Evolutionary conservation across 2,329 filamentous ascomycete genomes (phyloP).

Genomic region (Aquanectria penicillioides): DNA sequence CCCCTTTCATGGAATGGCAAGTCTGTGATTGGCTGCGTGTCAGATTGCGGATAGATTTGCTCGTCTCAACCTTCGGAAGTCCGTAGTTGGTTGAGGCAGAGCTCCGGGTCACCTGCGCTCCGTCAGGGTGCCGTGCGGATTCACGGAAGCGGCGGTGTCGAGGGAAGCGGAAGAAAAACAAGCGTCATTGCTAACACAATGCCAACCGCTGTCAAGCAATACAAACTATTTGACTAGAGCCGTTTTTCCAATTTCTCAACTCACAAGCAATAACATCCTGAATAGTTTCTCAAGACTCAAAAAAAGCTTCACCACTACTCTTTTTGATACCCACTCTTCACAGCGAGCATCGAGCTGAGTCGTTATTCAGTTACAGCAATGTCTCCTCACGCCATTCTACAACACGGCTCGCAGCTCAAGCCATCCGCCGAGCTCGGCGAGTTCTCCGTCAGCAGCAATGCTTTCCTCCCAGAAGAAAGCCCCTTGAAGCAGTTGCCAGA

Average conservation of each 20-base stretch:
- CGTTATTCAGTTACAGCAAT: constrained; percentile 41
- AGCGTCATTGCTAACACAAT: background rate
- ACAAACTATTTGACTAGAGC: constrained; percentile 11
- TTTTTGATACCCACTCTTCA: no score
- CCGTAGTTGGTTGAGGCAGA: no score
- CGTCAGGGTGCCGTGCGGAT: constrained; percentile 6
- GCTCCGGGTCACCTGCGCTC: no score
- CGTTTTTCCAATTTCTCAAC: background rate
- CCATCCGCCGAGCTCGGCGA: constrained; percentile 43
- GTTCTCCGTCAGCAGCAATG: constrained; percentile 63
- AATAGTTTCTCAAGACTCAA: no score
- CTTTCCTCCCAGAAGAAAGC: constrained; percentile 79
- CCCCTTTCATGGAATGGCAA: constrained; percentile 4
- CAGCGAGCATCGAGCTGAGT: no score
- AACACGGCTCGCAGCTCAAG: constrained; percentile 28
- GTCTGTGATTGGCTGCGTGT: background rate
- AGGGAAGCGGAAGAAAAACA: constrained; percentile 1
- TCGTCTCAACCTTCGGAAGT: no score
- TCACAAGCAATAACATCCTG: no score
- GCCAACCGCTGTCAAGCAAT: background rate
- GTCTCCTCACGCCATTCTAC: constrained; percentile 54
- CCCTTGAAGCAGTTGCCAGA: constrained; percentile 74
- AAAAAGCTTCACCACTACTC: no score
- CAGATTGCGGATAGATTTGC: background rate
- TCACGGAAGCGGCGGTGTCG: constrained; percentile 6